Conservation (phyloP, 805 yeast genomes). For the Schwanniomyces sp. region DNA sequence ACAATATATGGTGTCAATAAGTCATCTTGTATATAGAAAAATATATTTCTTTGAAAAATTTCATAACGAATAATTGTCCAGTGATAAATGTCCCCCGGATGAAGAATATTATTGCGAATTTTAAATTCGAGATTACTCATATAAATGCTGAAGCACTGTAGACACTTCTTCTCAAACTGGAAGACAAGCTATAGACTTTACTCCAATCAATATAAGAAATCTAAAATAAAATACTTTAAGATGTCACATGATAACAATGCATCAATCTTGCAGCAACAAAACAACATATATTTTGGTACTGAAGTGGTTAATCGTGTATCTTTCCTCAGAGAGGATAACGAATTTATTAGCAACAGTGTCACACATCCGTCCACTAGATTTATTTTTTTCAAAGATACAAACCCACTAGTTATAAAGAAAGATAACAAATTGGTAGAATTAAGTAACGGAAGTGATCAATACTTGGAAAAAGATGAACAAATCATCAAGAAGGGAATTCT, state of each 20-base stretch:
- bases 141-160: background rate
- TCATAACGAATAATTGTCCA: background rate
- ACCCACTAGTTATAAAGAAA: constrained; percentile 31
- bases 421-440: constrained; percentile 28
- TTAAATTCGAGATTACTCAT: background rate
- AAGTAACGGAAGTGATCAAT: constrained; percentile 37
- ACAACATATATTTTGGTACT: constrained; percentile 42
- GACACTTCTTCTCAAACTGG: background rate
- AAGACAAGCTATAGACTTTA: background rate
- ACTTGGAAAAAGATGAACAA: constrained; percentile 12
- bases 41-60: background rate
- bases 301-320: constrained; percentile 63
- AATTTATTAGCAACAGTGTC: constrained; percentile 48
- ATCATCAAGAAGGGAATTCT: constrained; percentile 20
- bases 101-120: background rate
- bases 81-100: background rate
- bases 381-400: constrained; percentile 37
- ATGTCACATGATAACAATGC: constrained; percentile 15
- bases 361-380: constrained; percentile 49
- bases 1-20: background rate
- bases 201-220: background rate
- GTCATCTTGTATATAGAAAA: background rate
- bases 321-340: constrained; percentile 56
- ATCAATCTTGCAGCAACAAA: constrained; percentile 14
- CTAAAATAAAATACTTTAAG: constrained; percentile 1